Evolutionary conservation across 352 stramenopile species (phyloP), one percentile per base, ranked within the genome.

Genomic region (Globisporangium solare): DNA sequence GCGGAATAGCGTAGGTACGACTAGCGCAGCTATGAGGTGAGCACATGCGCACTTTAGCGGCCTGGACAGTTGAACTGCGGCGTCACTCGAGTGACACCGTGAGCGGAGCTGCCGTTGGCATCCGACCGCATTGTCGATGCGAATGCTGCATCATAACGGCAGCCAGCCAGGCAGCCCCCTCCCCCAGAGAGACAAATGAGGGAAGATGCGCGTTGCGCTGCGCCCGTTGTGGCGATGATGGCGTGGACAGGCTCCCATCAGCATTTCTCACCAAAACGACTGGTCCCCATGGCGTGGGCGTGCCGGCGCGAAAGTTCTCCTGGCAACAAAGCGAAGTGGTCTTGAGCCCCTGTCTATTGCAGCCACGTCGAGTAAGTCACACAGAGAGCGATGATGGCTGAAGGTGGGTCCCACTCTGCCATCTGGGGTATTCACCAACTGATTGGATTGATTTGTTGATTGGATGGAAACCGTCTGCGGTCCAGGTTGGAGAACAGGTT

Each of bases 241-340:
- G 18, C 1, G 4, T 13, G 39, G 3, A 15, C 39, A 43, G 17
- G 39, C 18, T 43, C 39, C 17, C 39, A 43, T 15, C 39, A 0
- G 7, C 39, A 43, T 35, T 35, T 35, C 27, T 35, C 27, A 43
- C 18, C 7, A 22, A 56, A 57, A 50, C 40, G 51, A 57, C 39
- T 57, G 51, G 51, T 22, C 51, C 46, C 17, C 8, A 41, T 27
- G 39, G 51, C 39, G 8, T 13, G 39, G 2, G 35, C 20, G 46
- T 17, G 11, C 40, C 39, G 39, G 47, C 13, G 51, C 46, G 46
- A 57, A 49, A 57, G 22, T 57, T 57, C 51, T 57, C 39, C 39
- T 43, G 39, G 39, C 39, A 13, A n/a, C 39, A 43, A 43, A 43
- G 39, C 13, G 39, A n/a, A 43, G 39, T 13, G 12, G 39, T 43